A percentile compares a stretch with the other conserved stretches of the same genome.
These are phyloP conservation scores for Lipomyces sp. DNA, from an alignment of 805 yeast genomes.

Conservation along the genomic window DNA sequence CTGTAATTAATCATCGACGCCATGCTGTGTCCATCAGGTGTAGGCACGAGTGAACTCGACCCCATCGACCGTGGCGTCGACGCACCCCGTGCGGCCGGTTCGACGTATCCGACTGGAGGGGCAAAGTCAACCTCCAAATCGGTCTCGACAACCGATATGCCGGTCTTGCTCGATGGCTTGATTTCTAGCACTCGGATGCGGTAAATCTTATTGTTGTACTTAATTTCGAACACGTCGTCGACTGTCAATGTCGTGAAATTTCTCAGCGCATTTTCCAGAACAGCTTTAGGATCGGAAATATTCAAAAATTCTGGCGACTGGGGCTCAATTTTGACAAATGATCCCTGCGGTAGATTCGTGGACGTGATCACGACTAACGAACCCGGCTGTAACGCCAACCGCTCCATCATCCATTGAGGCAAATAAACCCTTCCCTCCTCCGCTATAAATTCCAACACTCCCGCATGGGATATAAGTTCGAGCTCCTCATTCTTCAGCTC, in stretches of 20 bases:
- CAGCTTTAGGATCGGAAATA: constrained; percentile 95
- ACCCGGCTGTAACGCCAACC: constrained; percentile 75
- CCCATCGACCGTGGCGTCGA: not conserved
- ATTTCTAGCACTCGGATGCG: constrained; percentile 85
- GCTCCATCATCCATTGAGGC: constrained; percentile 96
- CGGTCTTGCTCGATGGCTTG: constrained; percentile 61
- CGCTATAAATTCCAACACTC: constrained; percentile 94
- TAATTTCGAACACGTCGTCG: constrained; percentile 80
- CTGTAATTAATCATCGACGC: constrained; percentile 73
- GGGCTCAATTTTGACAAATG: constrained; percentile 91
- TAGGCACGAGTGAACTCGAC: constrained; percentile 26
- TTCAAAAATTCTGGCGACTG: constrained; percentile 92
- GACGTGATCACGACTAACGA: constrained; percentile 70
- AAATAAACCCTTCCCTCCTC: constrained; percentile 95
- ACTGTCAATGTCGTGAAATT: constrained; percentile 87
- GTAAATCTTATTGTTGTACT: constrained; percentile 77
- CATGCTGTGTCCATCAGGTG: constrained; percentile 53
- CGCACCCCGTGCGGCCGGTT: constrained; percentile 42
- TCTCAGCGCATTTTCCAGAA: constrained; percentile 86
- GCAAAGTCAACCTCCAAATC: constrained; percentile 97
- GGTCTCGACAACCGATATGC: constrained; percentile 94
- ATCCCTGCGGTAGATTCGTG: constrained; percentile 82
- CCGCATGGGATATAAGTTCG: constrained; percentile 73
- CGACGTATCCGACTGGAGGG: constrained; percentile 98
- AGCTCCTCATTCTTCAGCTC: constrained; percentile 72